Evolutionary conservation across 148 eudicot genomes (phyloP), one percentile per base, ranked within the genome.

Genomic region (Limonium bicolor): DNA sequence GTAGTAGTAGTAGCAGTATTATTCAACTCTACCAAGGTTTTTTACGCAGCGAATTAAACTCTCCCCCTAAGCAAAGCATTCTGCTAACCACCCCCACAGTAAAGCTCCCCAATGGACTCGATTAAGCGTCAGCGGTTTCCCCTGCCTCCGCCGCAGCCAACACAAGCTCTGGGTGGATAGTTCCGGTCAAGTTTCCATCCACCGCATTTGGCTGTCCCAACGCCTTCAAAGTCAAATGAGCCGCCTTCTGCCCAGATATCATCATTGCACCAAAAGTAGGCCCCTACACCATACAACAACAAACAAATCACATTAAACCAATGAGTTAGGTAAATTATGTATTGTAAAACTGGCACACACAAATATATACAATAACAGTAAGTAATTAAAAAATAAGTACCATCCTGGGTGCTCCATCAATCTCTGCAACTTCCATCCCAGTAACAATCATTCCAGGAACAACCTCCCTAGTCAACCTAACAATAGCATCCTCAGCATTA

Each of bases 261-360:
- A 88, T 88, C 96, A 88, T 88, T 0, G 96, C 96, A 20, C 96
- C 96, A 35, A 88, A 88, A 3, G 96, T 88, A 5, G 96, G 96
- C 3, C 96, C 96, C 96, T 88, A 68, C 13, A 60, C 32, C 26
- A 9, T 20, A 0, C 36, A 29, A n/a, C n/a, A n/a, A n/a, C n/a
- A n/a, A n/a, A n/a, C n/a, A n/a, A n/a, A n/a, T n/a, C n/a, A n/a
- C n/a, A n/a, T n/a, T n/a, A n/a, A n/a, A n/a, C n/a, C n/a, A n/a
- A n/a, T n/a, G n/a, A n/a, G n/a, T n/a, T n/a, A n/a, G n/a, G n/a
- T n/a, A n/a, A n/a, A n/a, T n/a, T n/a, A n/a, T n/a, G n/a, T n/a
- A n/a, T n/a, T n/a, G n/a, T n/a, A n/a, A n/a, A n/a, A n/a, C n/a
- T n/a, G n/a, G n/a, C n/a, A n/a, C n/a, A n/a, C n/a, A n/a, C n/a